A percentile compares a stretch with the other conserved stretches of the same genome.
These are phyloP conservation scores for Fusarium mexicanum DNA, from an alignment of 2,329 filamentous ascomycete genomes.

Conservation along the genomic window DNA sequence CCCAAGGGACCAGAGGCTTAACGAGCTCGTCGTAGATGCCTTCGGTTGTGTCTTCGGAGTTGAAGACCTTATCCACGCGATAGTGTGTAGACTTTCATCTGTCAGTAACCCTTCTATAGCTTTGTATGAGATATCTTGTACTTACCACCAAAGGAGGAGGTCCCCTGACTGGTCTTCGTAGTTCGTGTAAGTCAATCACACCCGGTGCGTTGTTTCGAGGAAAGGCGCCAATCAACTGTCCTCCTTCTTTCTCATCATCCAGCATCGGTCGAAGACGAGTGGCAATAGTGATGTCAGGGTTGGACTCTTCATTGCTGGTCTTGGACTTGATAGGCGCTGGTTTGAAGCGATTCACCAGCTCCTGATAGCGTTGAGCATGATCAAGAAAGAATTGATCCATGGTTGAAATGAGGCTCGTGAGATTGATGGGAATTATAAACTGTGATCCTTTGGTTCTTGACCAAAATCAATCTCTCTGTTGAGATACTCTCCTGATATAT, in stretches of 20 bases:
- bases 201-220: conserved; percentile 1
- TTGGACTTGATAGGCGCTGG: conserved; percentile 27
- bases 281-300: conserved; percentile 48
- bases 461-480: too few relatives aligned
- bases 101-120: background rate
- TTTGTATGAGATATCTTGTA: background rate
- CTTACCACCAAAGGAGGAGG: conserved; percentile 46
- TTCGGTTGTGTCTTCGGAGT: conserved; percentile 48
- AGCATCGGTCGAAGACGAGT: conserved; percentile 51
- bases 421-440: background rate
- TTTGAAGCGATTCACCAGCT: conserved; percentile 43
- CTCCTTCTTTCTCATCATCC: conserved; percentile 46
- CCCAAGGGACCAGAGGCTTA: conserved; percentile 55
- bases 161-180: conserved; percentile 47
- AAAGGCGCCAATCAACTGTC: conserved; percentile 41
- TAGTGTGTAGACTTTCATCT: conserved; percentile 46
- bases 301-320: conserved; percentile 5
- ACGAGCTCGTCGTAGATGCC: conserved; percentile 55
- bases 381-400: conserved; percentile 50
- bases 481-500: conserved; percentile 6
- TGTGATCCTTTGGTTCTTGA: background rate
- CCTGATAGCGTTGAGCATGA: conserved; percentile 43
- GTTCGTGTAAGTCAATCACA: conserved; percentile 50
- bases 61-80: conserved; percentile 51
- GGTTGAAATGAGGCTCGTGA: background rate